A percentile compares a stretch with the other conserved stretches of the same genome.
Conservation (phyloP, 106 monocot genomes). For the Triglochin maritima region DNA sequence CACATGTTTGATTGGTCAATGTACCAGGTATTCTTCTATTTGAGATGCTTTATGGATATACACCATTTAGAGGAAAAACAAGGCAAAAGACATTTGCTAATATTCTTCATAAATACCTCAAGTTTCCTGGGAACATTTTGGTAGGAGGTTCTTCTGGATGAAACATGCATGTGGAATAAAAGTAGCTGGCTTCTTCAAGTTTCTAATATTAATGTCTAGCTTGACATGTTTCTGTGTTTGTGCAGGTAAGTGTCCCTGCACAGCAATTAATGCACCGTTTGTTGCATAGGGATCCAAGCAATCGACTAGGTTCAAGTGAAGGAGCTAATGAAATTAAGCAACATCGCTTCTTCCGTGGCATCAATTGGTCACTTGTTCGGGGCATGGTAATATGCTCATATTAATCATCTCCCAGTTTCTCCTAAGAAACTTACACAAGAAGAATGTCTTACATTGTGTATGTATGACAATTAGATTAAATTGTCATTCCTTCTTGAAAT, state of each 20-base stretch:
- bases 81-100: conserved; percentile 96
- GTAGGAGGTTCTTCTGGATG: conserved; percentile 19
- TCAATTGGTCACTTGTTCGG: conserved; percentile 88
- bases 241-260: conserved; percentile 63
- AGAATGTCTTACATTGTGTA: not conserved
- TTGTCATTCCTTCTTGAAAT: not conserved
- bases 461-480: not conserved
- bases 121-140: conserved; percentile 60
- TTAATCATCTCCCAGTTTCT: too few species aligned
- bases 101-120: conserved; percentile 90
- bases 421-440: too few species aligned
- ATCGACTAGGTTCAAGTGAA: conserved; percentile 72
- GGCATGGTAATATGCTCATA: conserved; percentile 34
- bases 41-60: conserved; percentile 97
- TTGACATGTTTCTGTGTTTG: not conserved
- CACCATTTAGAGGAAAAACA: conserved; percentile 94
- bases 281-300: conserved; percentile 79
- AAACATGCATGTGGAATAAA: too few species aligned
- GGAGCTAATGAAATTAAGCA: conserved; percentile 89
- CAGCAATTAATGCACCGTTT: conserved; percentile 65
- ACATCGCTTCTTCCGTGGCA: conserved; percentile 71
- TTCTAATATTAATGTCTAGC: too few species aligned
- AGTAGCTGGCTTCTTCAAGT: too few species aligned
- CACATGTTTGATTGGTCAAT: not conserved
- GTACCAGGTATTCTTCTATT: conserved; percentile 75